Base-by-base conservation (phyloP, 768 basidiomycete species). In the Pluteus cervinus region DNA sequence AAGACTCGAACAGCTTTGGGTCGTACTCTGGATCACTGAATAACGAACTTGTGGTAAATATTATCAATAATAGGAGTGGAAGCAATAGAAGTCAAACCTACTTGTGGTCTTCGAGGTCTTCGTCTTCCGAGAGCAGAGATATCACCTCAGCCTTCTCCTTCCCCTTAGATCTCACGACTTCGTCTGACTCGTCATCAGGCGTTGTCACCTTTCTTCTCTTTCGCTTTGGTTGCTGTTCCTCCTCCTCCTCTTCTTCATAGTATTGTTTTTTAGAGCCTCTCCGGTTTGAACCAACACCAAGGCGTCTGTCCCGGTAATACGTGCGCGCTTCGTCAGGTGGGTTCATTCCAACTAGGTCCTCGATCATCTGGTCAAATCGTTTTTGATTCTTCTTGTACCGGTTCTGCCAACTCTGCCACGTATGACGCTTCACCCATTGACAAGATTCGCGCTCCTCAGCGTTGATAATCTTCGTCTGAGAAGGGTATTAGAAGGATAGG, bases 351-450 rank as follows among this genome's bases (percentile, higher is more conserved):
- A 56, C 62, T 10, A 56, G 45, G 14, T 43, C 22, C 0, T 46
- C 44, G 34, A 76, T 73, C n/a, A 42, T 38, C 8, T 5, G 18
- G 35, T 75, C 58, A 24, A 74, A 60, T 11, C 40, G 29, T 0
- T 29, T 37, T 22, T 36, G 36, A 16, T 65, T 57, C 41, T 61
- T 71, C 38, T 65, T 72, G 43, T 73, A 74, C 10, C 65, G 60
- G 31, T 69, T 58, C 18, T 64, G 59, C 72, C 73, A 75, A 16
- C 73, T 69, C 38, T 66, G 51, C 45, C 57, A 56, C 4, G 69
- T 49, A 50, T 77, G 75, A 6, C 64, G 55, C 0, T 17, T 39
- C 4, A 49, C 64, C 74, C 74, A 77, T 1, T 24, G n/a, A n/a
- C n/a, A n/a, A n/a, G n/a, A n/a, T n/a, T n/a, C 33, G 37, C 54